Conservation (phyloP, 2,329 filamentous ascomycete species). For the Aspergillus sp. region DNA sequence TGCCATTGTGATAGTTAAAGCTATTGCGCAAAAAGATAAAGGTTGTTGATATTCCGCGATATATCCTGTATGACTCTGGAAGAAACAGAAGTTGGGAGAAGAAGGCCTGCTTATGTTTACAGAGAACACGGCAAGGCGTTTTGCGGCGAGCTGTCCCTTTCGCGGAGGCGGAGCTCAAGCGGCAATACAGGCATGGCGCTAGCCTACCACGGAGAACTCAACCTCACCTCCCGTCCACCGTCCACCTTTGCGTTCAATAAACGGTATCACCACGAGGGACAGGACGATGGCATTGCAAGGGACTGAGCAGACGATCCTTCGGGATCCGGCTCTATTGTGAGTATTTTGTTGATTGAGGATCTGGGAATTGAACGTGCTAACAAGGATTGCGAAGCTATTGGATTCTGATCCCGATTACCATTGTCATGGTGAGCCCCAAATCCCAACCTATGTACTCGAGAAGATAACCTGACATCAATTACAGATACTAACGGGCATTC, state of each 20-base stretch:
- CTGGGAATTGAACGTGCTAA: slow-evolving; percentile 10
- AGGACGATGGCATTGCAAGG: slow-evolving; percentile 67
- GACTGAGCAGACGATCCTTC: slow-evolving; percentile 87
- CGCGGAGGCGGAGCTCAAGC: slow-evolving; percentile 17
- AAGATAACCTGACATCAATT: slow-evolving; percentile 1
- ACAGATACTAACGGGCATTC: slow-evolving; percentile 82
- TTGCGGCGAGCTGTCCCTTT: slow-evolving; percentile 35
- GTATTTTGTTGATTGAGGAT: slow-evolving; percentile 24
- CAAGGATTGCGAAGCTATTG: slow-evolving; percentile 64
- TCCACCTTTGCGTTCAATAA: not conserved
- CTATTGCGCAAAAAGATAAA: not conserved
- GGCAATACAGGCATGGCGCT: slow-evolving; percentile 7
- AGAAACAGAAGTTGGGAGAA: not conserved
- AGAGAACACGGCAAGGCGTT: slow-evolving; percentile 1
- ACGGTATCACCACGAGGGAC: not conserved
- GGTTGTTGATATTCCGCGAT: too few relatives aligned
- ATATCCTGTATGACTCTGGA: not conserved
- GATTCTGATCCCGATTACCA: slow-evolving; percentile 94
- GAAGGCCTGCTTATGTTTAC: not conserved
- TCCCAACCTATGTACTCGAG: not conserved
- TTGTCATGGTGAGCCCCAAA: slow-evolving; percentile 69
- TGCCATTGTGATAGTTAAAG: slow-evolving; percentile 11
- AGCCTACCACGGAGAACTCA: too few relatives aligned
- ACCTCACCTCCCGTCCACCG: not conserved
- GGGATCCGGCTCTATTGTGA: slow-evolving; percentile 97